Conservation (phyloP, 306 rosid species). For the Clitoria ternatea region DNA sequence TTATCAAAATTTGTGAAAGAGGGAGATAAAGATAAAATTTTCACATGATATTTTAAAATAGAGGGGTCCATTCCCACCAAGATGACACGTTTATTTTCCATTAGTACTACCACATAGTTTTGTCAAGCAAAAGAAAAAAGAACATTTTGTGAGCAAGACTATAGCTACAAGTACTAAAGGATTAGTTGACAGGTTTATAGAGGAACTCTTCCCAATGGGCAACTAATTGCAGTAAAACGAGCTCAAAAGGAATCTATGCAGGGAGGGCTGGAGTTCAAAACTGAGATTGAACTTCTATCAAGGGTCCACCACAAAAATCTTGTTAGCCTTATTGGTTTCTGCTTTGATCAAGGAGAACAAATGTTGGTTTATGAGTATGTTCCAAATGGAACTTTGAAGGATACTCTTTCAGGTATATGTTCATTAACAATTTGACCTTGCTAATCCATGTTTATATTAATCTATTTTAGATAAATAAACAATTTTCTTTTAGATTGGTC, state of each 20-base stretch:
- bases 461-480: background rate
- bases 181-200: conserved; percentile 51
- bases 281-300: conserved; percentile 70
- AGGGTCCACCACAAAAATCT: conserved; percentile 72
- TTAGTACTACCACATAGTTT: background rate
- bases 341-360: conserved; percentile 59
- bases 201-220: conserved; percentile 45
- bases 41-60: background rate
- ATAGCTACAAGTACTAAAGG: background rate
- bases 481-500: background rate
- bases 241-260: conserved; percentile 50
- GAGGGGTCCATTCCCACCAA: background rate
- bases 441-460: background rate
- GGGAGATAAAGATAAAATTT: background rate
- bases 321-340: conserved; percentile 58
- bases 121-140: background rate
- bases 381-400: conserved; percentile 52
- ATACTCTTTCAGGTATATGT: conserved; percentile 47
- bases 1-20: background rate
- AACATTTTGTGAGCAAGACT: background rate
- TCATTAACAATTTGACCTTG: background rate
- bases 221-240: conserved; percentile 54
- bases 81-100: background rate
- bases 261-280: conserved; percentile 48
- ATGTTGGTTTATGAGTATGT: conserved; percentile 45